Conservation (phyloP, 1,284 basidiomycete species). For the Gastroboletus turbinatus region DNA sequence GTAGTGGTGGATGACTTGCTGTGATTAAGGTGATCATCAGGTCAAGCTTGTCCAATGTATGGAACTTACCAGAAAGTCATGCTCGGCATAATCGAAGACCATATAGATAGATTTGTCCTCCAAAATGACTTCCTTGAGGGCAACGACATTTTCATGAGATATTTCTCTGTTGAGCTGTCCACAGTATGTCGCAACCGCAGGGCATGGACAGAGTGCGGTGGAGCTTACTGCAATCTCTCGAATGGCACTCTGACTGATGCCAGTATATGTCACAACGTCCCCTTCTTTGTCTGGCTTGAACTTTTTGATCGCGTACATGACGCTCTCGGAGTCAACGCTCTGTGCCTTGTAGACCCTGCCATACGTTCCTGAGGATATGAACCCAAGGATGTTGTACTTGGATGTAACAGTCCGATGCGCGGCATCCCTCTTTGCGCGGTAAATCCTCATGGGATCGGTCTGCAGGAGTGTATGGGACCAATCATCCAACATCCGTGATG, state of each 20-base stretch:
- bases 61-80: conserved; percentile 85
- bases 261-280: conserved; percentile 90
- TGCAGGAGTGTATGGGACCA: conserved; percentile 43
- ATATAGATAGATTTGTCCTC: conserved; percentile 99
- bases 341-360: conserved; percentile 97
- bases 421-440: conserved; percentile 75
- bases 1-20: conserved; percentile 99
- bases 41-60: neutral
- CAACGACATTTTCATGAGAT: conserved; percentile 88
- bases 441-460: conserved; percentile 80
- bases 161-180: conserved; percentile 90
- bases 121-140: conserved; percentile 91
- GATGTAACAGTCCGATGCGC: conserved; percentile 67
- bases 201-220: neutral
- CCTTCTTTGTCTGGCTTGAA: conserved; percentile 99
- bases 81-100: conserved; percentile 99
- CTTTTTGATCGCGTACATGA: conserved; percentile 96
- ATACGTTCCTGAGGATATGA: conserved; percentile 98
- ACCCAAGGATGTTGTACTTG: conserved; percentile 92
- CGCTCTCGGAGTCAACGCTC: conserved; percentile 63
- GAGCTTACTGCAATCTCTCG: conserved; percentile 88
- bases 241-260: conserved; percentile 96
- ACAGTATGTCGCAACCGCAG: neutral
- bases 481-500: conserved; percentile 35
- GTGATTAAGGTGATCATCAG: neutral